phyloP scores from a whole-genome alignment of 257 asterid genomes.

The Eucommia ulmoides region DNA sequence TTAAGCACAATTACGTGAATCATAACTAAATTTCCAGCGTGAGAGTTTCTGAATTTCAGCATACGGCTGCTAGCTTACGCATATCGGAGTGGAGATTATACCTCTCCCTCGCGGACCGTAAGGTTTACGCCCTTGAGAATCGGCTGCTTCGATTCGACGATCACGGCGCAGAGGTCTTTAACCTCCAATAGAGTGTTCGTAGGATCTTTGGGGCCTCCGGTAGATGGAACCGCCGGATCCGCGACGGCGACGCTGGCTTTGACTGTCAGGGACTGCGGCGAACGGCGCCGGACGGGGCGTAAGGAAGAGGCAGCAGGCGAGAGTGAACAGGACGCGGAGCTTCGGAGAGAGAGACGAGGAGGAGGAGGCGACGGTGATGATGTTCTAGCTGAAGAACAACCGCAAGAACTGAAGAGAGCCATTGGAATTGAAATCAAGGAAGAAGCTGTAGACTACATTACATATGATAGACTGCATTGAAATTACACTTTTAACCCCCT shows the following conservation, averaged over 20 bases:
- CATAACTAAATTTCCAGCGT: neutral
- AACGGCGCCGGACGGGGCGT: constrained; percentile 22
- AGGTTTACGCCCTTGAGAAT: constrained; percentile 91
- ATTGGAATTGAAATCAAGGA: constrained; percentile 17
- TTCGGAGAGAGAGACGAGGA: constrained; percentile 27
- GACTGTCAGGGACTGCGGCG: constrained; percentile 10
- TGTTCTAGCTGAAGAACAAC: constrained; percentile 8
- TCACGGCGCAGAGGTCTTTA: constrained; percentile 63
- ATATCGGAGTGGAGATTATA: too few relatives aligned
- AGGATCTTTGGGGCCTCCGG: constrained; percentile 20
- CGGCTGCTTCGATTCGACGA: constrained; percentile 57
- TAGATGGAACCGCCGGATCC: constrained; percentile 41
- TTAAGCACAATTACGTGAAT: neutral
- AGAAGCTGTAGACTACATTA: too few relatives aligned
- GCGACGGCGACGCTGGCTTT: constrained; percentile 38
- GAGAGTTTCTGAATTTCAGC: too few relatives aligned
- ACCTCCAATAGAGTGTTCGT: constrained; percentile 68
- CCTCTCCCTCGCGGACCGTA: constrained; percentile 86
- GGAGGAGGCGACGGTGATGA: constrained; percentile 3
- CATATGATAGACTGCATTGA: too few relatives aligned
- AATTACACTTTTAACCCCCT: too few relatives aligned
- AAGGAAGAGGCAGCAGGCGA: constrained; percentile 4
- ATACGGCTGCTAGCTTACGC: too few relatives aligned
- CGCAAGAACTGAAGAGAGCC: constrained; percentile 38
- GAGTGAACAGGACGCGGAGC: constrained; percentile 13